Conservation (phyloP, 2,329 filamentous ascomycete genomes). For the Fusarium guadeloupense region DNA sequence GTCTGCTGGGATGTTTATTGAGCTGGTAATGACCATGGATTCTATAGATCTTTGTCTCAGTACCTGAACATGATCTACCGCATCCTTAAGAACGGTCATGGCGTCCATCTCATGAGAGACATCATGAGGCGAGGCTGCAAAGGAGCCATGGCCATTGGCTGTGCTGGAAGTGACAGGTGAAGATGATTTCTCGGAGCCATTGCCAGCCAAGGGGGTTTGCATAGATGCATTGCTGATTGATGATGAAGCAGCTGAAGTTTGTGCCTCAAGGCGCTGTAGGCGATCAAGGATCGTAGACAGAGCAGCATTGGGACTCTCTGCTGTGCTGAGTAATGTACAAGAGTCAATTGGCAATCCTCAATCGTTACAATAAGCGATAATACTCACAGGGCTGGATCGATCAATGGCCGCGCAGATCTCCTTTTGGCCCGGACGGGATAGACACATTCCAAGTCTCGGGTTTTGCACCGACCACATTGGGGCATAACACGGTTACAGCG, state of each 20-base stretch:
- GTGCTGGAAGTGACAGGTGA: slow-evolving; percentile 22
- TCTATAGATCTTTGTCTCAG: slow-evolving; percentile 37
- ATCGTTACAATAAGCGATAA: background rate
- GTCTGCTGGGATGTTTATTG: slow-evolving; percentile 41
- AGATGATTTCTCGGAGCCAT: slow-evolving; percentile 27
- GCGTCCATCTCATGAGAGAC: slow-evolving; percentile 34
- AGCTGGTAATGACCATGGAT: slow-evolving; percentile 34
- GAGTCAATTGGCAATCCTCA: slow-evolving; percentile 13
- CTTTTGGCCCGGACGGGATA: slow-evolving; percentile 44
- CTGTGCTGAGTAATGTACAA: slow-evolving; percentile 13
- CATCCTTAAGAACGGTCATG: slow-evolving; percentile 42
- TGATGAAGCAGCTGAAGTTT: slow-evolving; percentile 1
- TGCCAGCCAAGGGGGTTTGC: slow-evolving; percentile 9
- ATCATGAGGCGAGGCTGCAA: slow-evolving; percentile 1
- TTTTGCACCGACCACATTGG: slow-evolving; percentile 41
- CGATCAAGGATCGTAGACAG: slow-evolving; percentile 44
- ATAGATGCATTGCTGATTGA: slow-evolving; percentile 1
- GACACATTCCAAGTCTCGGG: slow-evolving; percentile 40
- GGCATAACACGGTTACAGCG: slow-evolving; percentile 46
- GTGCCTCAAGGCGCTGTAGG: slow-evolving; percentile 44
- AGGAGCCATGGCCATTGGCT: slow-evolving; percentile 11
- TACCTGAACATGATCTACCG: slow-evolving; percentile 43
- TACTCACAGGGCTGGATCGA: slow-evolving; percentile 32
- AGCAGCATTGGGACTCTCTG: slow-evolving; percentile 18
- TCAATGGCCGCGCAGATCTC: slow-evolving; percentile 27